These are phyloP conservation scores for Coccomyxa sp. DNA, from an alignment of 139 green algal species.

Conservation along the genomic window DNA sequence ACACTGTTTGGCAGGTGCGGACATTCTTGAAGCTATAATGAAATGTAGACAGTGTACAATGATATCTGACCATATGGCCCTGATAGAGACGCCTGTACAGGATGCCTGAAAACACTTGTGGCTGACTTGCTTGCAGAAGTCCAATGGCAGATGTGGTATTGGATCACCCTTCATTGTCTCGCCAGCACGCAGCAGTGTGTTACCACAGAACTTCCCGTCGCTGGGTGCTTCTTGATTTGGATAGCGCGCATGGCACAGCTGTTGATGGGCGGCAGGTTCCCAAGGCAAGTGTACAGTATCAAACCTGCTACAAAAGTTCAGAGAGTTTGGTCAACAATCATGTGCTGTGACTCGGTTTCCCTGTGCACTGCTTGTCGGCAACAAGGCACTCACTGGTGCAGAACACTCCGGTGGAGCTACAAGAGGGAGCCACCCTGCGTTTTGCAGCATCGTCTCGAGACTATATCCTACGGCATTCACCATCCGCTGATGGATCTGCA, in stretches of 20 bases:
- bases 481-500: background rate
- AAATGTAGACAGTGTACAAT: no score
- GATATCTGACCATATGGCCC: no score
- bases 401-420: slow-evolving; percentile 17
- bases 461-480: slow-evolving; percentile 11
- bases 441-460: slow-evolving; percentile 31
- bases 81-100: no score
- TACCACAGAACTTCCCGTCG: slow-evolving; percentile 5
- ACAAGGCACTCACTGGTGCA: background rate
- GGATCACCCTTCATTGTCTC: slow-evolving; percentile 37
- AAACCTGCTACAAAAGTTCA: background rate
- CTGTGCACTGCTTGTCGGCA: background rate
- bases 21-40: no score
- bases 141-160: slow-evolving; percentile 32
- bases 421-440: slow-evolving; percentile 11
- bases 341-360: background rate
- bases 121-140: slow-evolving; percentile 1
- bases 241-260: slow-evolving; percentile 32
- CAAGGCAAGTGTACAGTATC: background rate
- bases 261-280: slow-evolving; percentile 13
- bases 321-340: background rate
- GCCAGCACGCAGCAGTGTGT: slow-evolving; percentile 35
- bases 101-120: no score
- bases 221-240: slow-evolving; percentile 35
- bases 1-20: slow-evolving; percentile 36